Evolutionary conservation across 2,329 filamentous ascomycete species (phyloP), one percentile per base, ranked within the genome.

Genomic region (Aureobasidium sp.): DNA sequence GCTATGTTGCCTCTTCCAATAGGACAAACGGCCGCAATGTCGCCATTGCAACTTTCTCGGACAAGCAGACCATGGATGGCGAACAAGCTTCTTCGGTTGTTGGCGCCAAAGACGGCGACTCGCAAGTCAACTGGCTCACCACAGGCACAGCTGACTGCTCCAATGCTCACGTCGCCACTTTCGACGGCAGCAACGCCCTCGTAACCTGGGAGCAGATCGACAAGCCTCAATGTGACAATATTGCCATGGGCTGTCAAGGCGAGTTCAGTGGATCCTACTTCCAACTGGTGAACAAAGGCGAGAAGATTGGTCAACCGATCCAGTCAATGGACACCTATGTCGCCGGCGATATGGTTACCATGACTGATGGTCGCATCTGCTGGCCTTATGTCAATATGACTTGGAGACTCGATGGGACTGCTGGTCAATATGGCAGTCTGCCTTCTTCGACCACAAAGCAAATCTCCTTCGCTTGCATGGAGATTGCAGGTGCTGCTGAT

Each of bases 191-290:
- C 52, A 80, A 77, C 51, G 82, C 83, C 2, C 74, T 87, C 2
- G 75, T 86, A 34, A 80, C 81, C 15, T 86, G 82, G 82, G 84
- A 87, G 72, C 81, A 85, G 71, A 83, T 85, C 62, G 79, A 78
- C 27, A 69, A 78, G 66, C 83, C 84, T 1, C 70, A 72, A 44
- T 87, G 84, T 70, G 76, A 81, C 61, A 79, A 79, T 63, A 76
- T 84, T 41, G 82, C 83, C 36, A 83, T 86, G 78, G 82, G 83
- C 27, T 86, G 84, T 74, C 73, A 75, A 45, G 84, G 84, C n/a
- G 73, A 75, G 5, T 86, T 83, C 69, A 77, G 80, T 2, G 84
- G 84, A 11, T 80, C 84, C 8, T 81, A 78, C 70, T 86, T 83
- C 76, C 84, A 86, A 73, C 74, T 82, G 58, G 80, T 86, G 29